These are phyloP conservation scores for Colletotrichum sp. DNA, from an alignment of 2,329 filamentous ascomycete species.

Conservation along the genomic window DNA sequence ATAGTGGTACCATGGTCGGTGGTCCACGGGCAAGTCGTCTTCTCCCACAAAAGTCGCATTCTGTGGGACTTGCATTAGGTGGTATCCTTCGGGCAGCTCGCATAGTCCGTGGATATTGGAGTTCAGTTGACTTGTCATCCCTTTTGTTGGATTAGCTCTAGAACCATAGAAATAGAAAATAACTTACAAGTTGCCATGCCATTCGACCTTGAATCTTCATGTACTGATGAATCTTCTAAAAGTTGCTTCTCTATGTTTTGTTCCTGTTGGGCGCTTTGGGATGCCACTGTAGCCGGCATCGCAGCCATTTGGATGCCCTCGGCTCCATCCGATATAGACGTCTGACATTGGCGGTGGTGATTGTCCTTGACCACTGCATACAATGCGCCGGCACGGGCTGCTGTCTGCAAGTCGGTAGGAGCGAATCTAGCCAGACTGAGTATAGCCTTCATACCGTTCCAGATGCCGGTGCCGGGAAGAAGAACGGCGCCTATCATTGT, in stretches of 20 bases:
- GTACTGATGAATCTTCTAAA: background rate
- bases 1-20: background rate
- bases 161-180: accelerated
- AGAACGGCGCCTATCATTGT: background rate
- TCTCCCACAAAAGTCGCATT: background rate
- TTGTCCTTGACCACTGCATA: background rate
- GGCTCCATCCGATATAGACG: background rate
- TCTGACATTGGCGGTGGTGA: accelerated
- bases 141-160: accelerated
- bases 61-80: background rate
- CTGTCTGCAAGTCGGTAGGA: background rate
- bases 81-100: accelerated
- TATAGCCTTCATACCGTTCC: background rate
- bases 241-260: background rate
- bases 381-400: accelerated
- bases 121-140: accelerated
- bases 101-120: background rate
- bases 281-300: background rate
- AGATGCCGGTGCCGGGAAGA: background rate
- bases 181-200: background rate
- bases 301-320: background rate
- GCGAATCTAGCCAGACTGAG: background rate
- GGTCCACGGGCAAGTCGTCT: background rate
- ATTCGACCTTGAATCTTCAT: background rate
- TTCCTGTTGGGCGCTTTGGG: accelerated